Base-by-base conservation (phyloP, 192 early-diverging fungal species). In the Coemansia sp. region DNA sequence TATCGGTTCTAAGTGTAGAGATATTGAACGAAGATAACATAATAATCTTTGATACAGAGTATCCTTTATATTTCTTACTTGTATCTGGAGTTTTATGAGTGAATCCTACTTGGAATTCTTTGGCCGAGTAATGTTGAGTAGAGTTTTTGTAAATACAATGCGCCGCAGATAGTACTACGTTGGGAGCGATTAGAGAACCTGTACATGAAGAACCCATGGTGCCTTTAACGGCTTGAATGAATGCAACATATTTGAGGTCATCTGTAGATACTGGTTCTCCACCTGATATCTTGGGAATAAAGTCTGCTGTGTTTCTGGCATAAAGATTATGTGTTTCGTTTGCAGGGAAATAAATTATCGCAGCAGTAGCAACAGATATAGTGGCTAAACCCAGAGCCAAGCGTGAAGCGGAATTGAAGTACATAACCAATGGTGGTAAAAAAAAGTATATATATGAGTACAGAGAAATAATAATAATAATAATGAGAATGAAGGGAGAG, bases 101-200 rank as follows among this genome's bases (percentile, higher is more conserved):
- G 28, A 82, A 76, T 3, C 64, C 57, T 10, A 82, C 63, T 9
- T 63, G 39, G 13, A 62, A 63, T 17, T 70, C 55, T 28, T 47
- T 57, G 3, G 67, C 50, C 0, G 63, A 38, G 28, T 58, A 74
- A 0, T 3, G 1, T 0, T 11, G 42, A 1, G 44, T 37, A 9
- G 19, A n/a, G 26, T 44, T 63, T 6, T 42, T 37, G 33, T 68
- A 70, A 0, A 69, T 58, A 49, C 85, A 86, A 43, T 86, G 85
- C 0, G 70, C 85, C 0, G 85, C 85, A 0, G 80, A 78, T 14
- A 86, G 63, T 30, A 86, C 75, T 10, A 75, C 60, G 14, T 83
- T 80, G 21, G 77, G 65, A 1, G 77, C 73, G 46, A 86, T 73
- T 42, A 86, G 67, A 7, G 72, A 72, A 13, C 77, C 75, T 0